Conservation (phyloP, 208 protist species). For the Trypanosoma cruzi region DNA sequence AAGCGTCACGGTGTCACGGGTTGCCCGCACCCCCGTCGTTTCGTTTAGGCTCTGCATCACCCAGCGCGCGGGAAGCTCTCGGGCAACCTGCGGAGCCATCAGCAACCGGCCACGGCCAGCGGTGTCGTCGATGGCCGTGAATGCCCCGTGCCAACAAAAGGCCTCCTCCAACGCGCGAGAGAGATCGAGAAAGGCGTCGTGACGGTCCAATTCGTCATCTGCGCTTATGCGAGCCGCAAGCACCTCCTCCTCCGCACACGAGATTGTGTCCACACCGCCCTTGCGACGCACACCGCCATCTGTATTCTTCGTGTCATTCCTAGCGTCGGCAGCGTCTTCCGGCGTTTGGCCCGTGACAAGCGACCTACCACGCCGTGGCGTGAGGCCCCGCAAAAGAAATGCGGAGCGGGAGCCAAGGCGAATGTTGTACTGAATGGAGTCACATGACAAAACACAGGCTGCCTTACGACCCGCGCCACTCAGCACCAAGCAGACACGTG, state of each 20-base stretch:
- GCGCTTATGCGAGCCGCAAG: background rate
- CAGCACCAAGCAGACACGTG: background rate
- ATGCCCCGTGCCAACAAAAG: constrained; percentile 4
- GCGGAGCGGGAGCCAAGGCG: constrained; percentile 11
- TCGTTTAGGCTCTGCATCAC: constrained; percentile 65
- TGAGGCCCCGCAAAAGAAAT: constrained; percentile 1
- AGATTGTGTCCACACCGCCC: background rate
- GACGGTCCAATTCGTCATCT: constrained; percentile 24
- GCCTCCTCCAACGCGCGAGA: background rate
- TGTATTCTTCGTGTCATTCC: background rate
- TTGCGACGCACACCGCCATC: background rate
- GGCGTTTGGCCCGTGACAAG: background rate
- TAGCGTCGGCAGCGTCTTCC: background rate
- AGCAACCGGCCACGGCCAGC: background rate
- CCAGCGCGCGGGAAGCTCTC: constrained; percentile 70
- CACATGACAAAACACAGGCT: background rate
- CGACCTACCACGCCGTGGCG: background rate
- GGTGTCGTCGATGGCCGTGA: background rate
- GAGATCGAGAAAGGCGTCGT: constrained; percentile 2
- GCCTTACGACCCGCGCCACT: background rate
- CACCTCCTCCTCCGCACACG: background rate
- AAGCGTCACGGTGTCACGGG: constrained; percentile 38
- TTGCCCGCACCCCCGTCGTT: constrained; percentile 10
- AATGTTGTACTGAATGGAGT: constrained; percentile 10
- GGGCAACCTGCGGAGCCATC: constrained; percentile 30